Conservation (phyloP, 2,329 filamentous ascomycete genomes). For the Aspergillus tanneri region DNA sequence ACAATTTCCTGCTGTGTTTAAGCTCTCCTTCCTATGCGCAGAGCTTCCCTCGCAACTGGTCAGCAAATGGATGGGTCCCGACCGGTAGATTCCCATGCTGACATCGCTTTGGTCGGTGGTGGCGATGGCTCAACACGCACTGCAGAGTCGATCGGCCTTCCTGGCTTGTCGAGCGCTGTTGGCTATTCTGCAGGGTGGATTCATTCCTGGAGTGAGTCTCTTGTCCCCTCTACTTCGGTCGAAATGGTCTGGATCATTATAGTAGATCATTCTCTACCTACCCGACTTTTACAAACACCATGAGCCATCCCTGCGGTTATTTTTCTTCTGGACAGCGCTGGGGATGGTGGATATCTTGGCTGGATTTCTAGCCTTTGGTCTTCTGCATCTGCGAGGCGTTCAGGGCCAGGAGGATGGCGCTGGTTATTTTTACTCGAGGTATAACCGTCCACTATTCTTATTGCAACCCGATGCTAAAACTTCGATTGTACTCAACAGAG, state of each 20-base stretch:
- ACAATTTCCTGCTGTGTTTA: constrained; percentile 59
- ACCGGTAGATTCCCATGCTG: constrained; percentile 57
- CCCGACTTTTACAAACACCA: constrained; percentile 69
- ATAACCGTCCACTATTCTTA: too few species aligned
- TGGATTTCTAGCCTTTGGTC: constrained; percentile 37
- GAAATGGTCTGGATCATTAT: too few species aligned
- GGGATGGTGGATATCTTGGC: constrained; percentile 36
- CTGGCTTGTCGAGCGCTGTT: constrained; percentile 44
- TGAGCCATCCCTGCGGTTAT: too few species aligned
- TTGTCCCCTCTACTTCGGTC: too few species aligned
- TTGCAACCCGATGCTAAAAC: too few species aligned
- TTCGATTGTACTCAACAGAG: too few species aligned
- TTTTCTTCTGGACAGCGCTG: constrained; percentile 69
- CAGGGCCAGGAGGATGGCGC: constrained; percentile 42
- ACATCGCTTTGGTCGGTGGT: constrained; percentile 55
- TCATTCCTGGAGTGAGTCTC: too few species aligned
- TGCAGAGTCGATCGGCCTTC: constrained; percentile 42
- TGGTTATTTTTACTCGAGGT: too few species aligned
- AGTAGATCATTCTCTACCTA: constrained; percentile 57
- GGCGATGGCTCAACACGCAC: constrained; percentile 46
- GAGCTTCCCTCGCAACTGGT: constrained; percentile 60
- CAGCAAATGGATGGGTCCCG: constrained; percentile 54
- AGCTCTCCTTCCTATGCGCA: constrained; percentile 53
- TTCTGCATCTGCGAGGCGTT: constrained; percentile 37
- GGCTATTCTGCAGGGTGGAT: constrained; percentile 31